Percentiles rank a stretch among this genome's conserved stretches.
Conservation (phyloP, 495 filamentous ascomycete genomes). For the Chlorociboria aeruginascens region DNA sequence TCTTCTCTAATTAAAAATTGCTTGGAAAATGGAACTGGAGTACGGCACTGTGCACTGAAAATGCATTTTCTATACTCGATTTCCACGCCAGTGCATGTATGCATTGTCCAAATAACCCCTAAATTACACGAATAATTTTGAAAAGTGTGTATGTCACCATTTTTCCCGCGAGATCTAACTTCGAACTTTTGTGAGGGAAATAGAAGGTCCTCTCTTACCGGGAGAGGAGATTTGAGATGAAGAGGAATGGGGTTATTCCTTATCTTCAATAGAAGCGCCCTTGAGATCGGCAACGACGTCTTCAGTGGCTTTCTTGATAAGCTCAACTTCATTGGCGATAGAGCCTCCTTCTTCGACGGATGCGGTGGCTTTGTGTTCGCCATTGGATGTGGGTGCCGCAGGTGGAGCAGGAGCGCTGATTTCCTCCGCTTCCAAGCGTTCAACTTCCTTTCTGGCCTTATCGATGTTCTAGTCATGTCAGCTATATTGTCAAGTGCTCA, state of each 20-base stretch:
- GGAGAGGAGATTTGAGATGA: background rate
- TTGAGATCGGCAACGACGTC: constrained; percentile 51
- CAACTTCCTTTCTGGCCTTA: constrained; percentile 54
- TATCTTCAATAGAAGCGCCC: constrained; percentile 55
- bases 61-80: too few relatives aligned
- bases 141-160: too few relatives aligned
- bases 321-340: constrained; percentile 14
- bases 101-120: too few relatives aligned
- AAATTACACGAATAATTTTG: too few relatives aligned
- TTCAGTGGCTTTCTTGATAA: constrained; percentile 19
- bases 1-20: too few relatives aligned
- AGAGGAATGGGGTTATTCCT: constrained; percentile 20
- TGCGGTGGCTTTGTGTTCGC: constrained; percentile 26
- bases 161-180: too few relatives aligned
- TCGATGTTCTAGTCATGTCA: constrained; percentile 59
- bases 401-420: constrained; percentile 22
- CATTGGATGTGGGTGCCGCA: constrained; percentile 24
- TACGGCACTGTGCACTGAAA: too few relatives aligned
- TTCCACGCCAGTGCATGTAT: too few relatives aligned
- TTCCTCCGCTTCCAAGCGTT: constrained; percentile 46
- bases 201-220: background rate
- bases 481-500: background rate
- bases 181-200: constrained; percentile 14
- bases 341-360: constrained; percentile 22
- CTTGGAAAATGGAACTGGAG: too few relatives aligned